A percentile compares a stretch with the other conserved stretches of the same genome.
Conservation (phyloP, 2,329 filamentous ascomycete species). For the Furcasterigmium furcatum region DNA sequence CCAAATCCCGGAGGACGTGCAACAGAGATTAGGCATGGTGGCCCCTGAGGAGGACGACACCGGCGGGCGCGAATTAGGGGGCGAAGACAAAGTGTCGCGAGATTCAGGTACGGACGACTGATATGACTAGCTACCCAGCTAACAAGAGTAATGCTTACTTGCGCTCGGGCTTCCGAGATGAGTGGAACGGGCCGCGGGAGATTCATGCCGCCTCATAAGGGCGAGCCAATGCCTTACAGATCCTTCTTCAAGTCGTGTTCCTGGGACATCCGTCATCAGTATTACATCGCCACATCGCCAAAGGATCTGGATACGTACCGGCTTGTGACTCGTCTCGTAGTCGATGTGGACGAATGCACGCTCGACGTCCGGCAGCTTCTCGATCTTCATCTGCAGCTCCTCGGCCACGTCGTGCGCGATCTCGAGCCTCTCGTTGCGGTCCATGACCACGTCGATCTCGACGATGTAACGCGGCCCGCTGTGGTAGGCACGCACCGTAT, state of each 20-base stretch:
- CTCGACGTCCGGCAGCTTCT: conserved; percentile 88
- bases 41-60: too few species aligned
- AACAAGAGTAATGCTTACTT: too few species aligned
- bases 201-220: too few species aligned
- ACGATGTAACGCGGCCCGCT: conserved; percentile 85
- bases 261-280: background rate
- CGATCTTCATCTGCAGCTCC: conserved; percentile 88
- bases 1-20: conserved; percentile 33
- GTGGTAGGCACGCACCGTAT: conserved; percentile 94
- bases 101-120: too few species aligned
- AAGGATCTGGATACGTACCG: conserved; percentile 35
- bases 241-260: conserved; percentile 66
- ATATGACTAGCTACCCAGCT: too few species aligned
- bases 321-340: conserved; percentile 93
- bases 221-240: conserved; percentile 37
- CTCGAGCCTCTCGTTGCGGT: conserved; percentile 65
- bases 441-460: conserved; percentile 96
- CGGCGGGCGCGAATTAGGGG: too few species aligned
- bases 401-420: conserved; percentile 92
- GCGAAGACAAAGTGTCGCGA: too few species aligned
- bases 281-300: too few species aligned
- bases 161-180: too few species aligned
- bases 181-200: too few species aligned
- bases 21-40: conserved; percentile 25
- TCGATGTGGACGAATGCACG: conserved; percentile 95